phyloP scores from a whole-genome alignment of 2,329 filamentous ascomycete genomes.

The Ceratocystis ficicola region DNA sequence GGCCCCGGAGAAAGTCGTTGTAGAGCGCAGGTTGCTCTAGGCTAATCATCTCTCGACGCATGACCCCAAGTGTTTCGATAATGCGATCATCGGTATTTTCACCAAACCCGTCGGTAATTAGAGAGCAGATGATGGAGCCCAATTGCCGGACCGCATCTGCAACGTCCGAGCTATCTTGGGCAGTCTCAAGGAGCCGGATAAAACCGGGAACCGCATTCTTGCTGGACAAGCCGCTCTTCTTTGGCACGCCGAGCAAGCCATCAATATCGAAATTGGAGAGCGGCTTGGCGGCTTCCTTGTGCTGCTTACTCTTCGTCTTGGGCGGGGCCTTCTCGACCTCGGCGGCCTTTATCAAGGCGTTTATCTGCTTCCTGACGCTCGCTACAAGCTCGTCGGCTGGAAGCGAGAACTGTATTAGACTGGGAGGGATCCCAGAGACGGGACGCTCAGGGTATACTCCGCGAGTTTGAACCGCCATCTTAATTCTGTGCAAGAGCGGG shows the following conservation, averaged over 20 bases:
- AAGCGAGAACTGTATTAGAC: constrained; percentile 58
- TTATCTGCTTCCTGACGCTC: constrained; percentile 45
- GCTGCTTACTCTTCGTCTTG: constrained; percentile 62
- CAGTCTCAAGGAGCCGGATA: constrained; percentile 58
- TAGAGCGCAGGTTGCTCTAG: constrained; percentile 65
- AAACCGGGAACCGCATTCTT: constrained; percentile 83
- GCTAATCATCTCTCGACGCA: constrained; percentile 64
- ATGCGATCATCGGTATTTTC: constrained; percentile 62
- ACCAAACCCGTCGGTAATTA: constrained; percentile 62
- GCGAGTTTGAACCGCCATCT: constrained; percentile 70
- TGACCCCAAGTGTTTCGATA: constrained; percentile 60
- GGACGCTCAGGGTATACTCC: constrained; percentile 60
- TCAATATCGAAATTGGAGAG: constrained; percentile 84
- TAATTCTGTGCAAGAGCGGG: constrained; percentile 76
- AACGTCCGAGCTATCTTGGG: constrained; percentile 50
- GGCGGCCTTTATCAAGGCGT: constrained; percentile 53
- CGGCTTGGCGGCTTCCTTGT: constrained; percentile 61
- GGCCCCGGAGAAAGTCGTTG: constrained; percentile 56
- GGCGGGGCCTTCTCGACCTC: constrained; percentile 84
- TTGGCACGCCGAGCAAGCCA: constrained; percentile 46
- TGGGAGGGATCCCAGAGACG: constrained; percentile 48
- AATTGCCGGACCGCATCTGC: constrained; percentile 62
- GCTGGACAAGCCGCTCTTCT: constrained; percentile 32
- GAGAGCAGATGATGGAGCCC: constrained; percentile 53
- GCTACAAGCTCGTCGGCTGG: constrained; percentile 56